Evolutionary conservation across 306 rosid genomes (phyloP).

Genomic region (Citrullus mucosospermus): DNA sequence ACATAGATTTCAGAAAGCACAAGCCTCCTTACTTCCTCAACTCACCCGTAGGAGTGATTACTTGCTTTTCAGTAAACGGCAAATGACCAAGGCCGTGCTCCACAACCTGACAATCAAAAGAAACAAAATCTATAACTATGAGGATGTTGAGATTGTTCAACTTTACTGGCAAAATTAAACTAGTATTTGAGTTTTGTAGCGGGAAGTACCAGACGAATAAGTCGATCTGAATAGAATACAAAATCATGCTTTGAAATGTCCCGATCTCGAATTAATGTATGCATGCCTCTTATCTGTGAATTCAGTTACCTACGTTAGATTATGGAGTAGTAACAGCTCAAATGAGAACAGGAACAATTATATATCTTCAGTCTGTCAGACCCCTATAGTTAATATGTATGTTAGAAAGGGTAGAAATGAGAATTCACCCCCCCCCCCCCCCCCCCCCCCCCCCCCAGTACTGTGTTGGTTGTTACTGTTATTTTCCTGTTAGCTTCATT

Average conservation of each 20-base stretch:
- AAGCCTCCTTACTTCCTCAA: neutral
- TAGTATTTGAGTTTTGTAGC: neutral
- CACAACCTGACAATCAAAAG: constrained; percentile 53
- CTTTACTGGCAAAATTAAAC: neutral
- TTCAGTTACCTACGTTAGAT: constrained; percentile 19
- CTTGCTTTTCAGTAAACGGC: constrained; percentile 96
- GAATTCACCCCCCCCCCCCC: no score
- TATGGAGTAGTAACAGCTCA: constrained; percentile 5
- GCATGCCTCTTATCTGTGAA: constrained; percentile 94
- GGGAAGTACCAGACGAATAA: constrained; percentile 69
- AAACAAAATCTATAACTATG: neutral
- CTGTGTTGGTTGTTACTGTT: no score
- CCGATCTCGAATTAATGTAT: constrained; percentile 77
- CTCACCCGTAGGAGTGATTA: constrained; percentile 84
- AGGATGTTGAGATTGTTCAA: neutral
- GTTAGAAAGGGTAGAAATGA: no score
- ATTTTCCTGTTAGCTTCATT: no score
- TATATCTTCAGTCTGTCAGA: neutral
- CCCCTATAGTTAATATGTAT: no score
- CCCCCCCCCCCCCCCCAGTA: no score
- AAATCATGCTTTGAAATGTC: constrained; percentile 94
- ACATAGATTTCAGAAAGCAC: neutral
- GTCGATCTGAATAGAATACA: constrained; percentile 92
- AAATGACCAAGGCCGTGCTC: constrained; percentile 98
- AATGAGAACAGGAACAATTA: neutral